Evolutionary conservation across 306 rosid genomes (phyloP).

Genomic region (Urtica urens): DNA sequence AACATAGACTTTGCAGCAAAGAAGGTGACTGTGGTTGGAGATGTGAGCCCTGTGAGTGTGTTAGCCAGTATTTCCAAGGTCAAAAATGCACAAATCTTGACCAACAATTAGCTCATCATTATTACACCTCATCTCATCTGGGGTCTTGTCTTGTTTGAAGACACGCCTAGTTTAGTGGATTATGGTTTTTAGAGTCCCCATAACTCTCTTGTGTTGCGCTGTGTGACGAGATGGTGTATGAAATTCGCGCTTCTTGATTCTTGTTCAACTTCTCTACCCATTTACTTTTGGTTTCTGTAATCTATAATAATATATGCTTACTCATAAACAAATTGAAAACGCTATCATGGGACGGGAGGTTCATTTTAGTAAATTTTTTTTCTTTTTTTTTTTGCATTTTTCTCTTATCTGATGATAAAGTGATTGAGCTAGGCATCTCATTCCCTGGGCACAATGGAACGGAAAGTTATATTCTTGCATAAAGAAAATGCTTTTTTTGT

Average conservation of each 20-base stretch:
- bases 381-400: too few species aligned
- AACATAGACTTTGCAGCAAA: conserved; percentile 79
- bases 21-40: conserved; percentile 80
- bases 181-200: conserved; percentile 10
- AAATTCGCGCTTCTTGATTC: conserved; percentile 24
- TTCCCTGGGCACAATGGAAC: too few species aligned
- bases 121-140: conserved; percentile 19
- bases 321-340: too few species aligned
- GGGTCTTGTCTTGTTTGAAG: not conserved
- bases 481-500: too few species aligned
- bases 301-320: too few species aligned
- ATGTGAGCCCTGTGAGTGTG: conserved; percentile 59
- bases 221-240: too few species aligned
- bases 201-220: conserved; percentile 15
- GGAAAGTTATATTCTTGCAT: too few species aligned
- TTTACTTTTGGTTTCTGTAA: too few species aligned
- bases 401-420: too few species aligned
- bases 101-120: conserved; percentile 18
- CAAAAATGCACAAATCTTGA: conserved; percentile 89
- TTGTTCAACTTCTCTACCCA: not conserved
- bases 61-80: conserved; percentile 83
- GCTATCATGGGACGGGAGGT: too few species aligned
- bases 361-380: too few species aligned
- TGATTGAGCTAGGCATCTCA: too few species aligned
- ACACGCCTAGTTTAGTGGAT: conserved; percentile 2